Evolutionary conservation across 129 eudicot species (phyloP).

Genomic region (Flaveria trinervia): DNA sequence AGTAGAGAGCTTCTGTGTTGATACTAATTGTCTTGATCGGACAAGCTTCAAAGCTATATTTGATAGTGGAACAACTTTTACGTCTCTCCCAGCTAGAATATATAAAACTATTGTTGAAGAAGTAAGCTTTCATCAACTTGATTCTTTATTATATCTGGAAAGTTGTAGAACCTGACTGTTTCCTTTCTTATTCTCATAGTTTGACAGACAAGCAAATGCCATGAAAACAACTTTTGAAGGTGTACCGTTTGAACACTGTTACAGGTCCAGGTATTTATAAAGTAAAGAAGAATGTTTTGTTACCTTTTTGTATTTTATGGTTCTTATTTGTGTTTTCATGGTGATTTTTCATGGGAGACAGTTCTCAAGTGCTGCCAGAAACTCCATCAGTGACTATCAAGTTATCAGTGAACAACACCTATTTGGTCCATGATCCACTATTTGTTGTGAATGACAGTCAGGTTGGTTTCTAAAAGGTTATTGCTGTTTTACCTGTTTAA

Average conservation of each 20-base stretch:
- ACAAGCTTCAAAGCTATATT: slow-evolving; percentile 65
- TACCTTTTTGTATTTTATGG: slow-evolving; percentile 4
- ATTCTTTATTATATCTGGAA: slow-evolving; percentile 10
- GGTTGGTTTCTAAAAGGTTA: slow-evolving; percentile 47
- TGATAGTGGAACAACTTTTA: slow-evolving; percentile 93
- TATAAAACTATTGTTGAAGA: slow-evolving; percentile 64
- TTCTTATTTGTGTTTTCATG: slow-evolving; percentile 4
- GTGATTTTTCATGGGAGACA: slow-evolving; percentile 33
- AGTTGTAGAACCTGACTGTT: slow-evolving; percentile 3
- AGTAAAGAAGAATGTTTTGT: slow-evolving; percentile 3
- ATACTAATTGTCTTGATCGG: slow-evolving; percentile 63
- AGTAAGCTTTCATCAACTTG: slow-evolving; percentile 42
- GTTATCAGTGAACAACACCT: slow-evolving; percentile 63
- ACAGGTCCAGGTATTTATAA: slow-evolving; percentile 69
- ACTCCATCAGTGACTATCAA: slow-evolving; percentile 66
- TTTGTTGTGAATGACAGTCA: slow-evolving; percentile 56
- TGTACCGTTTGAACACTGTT: slow-evolving; percentile 76
- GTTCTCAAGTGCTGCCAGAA: slow-evolving; percentile 53
- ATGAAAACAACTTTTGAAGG: slow-evolving; percentile 57
- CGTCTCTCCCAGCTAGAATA: slow-evolving; percentile 59
- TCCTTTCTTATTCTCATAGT: slow-evolving; percentile 43
- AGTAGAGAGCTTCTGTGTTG: slow-evolving; percentile 78
- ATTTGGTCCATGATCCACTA: slow-evolving; percentile 70
- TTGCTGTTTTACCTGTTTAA: slow-evolving; percentile 7
- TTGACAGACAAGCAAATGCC: slow-evolving; percentile 71